Conservation (phyloP, 2,329 filamentous ascomycete genomes). For the Albophoma yamanashiensis region DNA sequence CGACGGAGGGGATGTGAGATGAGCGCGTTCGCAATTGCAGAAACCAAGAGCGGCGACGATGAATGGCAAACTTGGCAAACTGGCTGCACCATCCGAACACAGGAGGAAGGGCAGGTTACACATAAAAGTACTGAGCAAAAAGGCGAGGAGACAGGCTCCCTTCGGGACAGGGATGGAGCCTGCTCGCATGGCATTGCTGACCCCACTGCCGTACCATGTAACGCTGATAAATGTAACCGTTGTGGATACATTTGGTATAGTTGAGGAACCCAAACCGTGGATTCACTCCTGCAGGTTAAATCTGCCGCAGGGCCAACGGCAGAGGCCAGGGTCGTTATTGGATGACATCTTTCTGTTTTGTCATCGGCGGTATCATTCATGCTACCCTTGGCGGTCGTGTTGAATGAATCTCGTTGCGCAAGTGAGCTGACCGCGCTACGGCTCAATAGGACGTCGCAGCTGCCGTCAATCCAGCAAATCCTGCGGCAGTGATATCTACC, state of each 20-base stretch:
- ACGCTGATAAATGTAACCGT: not conserved
- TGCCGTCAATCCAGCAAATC: not conserved
- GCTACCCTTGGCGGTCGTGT: not conserved
- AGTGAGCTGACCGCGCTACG: not conserved
- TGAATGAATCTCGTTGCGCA: not conserved
- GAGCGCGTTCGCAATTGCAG: not conserved
- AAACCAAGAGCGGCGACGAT: not conserved
- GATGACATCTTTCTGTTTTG: not conserved
- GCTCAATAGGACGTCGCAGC: not conserved
- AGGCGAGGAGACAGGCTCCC: not conserved
- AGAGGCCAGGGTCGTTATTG: not conserved
- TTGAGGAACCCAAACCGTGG: not conserved
- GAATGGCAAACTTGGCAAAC: not conserved
- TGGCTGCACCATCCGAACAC: not conserved
- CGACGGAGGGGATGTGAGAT: not conserved
- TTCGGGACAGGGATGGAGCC: not conserved
- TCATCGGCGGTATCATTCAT: not conserved
- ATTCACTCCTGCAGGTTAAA: not conserved
- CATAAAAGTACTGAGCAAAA: not conserved
- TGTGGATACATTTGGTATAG: not conserved
- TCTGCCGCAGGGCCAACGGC: not conserved
- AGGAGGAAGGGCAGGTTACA: not conserved
- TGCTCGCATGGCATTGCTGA: not conserved
- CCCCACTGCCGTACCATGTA: not conserved
- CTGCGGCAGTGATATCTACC: not conserved